phyloP scores from a whole-genome alignment of 139 green algal genomes.

The Closterium sp. region DNA sequence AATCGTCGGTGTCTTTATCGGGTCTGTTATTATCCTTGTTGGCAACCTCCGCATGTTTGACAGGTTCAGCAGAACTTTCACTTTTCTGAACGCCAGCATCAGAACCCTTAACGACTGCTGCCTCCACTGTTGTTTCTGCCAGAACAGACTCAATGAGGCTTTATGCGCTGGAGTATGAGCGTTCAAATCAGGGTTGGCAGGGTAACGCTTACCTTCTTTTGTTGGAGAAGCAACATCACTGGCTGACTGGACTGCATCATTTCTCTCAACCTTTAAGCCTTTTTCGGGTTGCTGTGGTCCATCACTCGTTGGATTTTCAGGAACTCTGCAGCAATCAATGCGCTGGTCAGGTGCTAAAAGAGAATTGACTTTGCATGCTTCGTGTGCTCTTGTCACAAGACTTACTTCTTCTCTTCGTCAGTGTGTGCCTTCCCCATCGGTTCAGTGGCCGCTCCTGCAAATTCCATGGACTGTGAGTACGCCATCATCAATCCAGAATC shows the following conservation, averaged over 20 bases:
- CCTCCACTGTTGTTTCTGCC: background rate
- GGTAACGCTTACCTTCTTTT: background rate
- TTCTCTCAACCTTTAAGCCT: background rate
- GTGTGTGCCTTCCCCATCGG: background rate
- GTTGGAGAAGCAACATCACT: background rate
- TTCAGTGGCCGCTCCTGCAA: background rate
- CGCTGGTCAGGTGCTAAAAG: background rate
- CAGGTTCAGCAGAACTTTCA: background rate
- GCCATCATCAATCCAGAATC: background rate
- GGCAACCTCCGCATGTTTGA: background rate
- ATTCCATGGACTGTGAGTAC: background rate
- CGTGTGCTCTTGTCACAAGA: background rate
- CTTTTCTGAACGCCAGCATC: background rate
- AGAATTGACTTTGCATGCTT: background rate
- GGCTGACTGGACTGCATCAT: background rate
- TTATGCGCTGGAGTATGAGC: background rate
- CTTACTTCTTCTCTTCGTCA: background rate
- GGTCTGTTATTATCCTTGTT: background rate
- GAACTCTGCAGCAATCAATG: background rate
- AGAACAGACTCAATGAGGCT: background rate
- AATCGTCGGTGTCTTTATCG: background rate
- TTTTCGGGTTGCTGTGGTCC: background rate
- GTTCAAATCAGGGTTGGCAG: background rate
- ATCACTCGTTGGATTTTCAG: background rate
- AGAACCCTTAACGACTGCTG: background rate